Evolutionary conservation across 345 rosid species (phyloP).

Genomic region (Salix viminalis): DNA sequence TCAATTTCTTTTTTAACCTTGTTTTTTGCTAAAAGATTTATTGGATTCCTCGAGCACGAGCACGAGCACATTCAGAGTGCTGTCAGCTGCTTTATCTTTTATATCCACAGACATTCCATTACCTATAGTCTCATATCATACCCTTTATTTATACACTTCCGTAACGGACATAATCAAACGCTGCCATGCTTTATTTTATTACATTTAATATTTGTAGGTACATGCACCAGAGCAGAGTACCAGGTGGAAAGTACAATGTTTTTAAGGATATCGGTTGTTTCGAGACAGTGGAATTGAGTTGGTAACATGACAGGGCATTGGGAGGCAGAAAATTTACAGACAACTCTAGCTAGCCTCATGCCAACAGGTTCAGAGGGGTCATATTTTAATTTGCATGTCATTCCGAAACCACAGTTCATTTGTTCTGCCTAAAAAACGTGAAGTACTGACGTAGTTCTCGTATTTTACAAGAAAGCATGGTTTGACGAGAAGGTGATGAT

Average conservation of each 20-base stretch:
- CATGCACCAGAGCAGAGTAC: neutral
- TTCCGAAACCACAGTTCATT: neutral
- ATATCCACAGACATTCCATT: neutral
- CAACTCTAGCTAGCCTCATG: neutral
- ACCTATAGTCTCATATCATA: neutral
- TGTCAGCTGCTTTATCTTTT: neutral
- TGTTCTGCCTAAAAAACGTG: no score
- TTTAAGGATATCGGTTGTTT: neutral
- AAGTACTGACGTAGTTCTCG: no score
- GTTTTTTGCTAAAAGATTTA: neutral
- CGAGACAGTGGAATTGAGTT: neutral
- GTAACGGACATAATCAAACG: neutral
- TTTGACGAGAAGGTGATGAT: no score
- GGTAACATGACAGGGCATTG: neutral
- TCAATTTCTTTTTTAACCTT: no score
- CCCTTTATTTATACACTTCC: neutral
- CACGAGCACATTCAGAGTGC: neutral
- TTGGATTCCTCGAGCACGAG: neutral
- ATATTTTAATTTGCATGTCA: neutral
- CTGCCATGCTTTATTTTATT: neutral
- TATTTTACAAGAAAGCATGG: no score
- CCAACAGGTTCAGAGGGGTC: neutral
- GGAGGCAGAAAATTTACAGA: neutral
- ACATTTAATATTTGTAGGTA: no score
- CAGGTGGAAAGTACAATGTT: neutral